These are phyloP conservation scores for Vachellia pachyceras DNA, from an alignment of 306 rosid genomes.

Conservation along the genomic window DNA sequence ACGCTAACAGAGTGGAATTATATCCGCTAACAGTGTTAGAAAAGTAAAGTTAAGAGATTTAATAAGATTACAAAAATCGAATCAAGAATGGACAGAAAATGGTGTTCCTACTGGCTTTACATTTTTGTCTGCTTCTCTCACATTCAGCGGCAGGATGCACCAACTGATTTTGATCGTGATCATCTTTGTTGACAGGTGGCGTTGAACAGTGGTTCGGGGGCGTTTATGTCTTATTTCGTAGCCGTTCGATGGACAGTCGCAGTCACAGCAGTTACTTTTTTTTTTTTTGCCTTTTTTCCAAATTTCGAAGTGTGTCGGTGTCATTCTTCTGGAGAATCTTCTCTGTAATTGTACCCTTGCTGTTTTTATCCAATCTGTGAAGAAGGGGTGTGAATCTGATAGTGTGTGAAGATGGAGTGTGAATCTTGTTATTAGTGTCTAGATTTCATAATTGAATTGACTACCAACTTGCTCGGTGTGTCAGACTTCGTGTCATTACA, in stretches of 20 bases:
- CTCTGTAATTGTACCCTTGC: background rate
- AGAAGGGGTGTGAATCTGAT: slow-evolving; percentile 15
- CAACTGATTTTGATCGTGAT: background rate
- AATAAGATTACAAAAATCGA: no score
- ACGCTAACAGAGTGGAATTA: no score
- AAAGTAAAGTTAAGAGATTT: no score
- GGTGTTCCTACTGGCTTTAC: background rate
- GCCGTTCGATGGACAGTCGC: slow-evolving; percentile 25
- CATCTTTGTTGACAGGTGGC: slow-evolving; percentile 45
- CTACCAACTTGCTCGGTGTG: slow-evolving; percentile 3
- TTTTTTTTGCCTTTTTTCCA: background rate
- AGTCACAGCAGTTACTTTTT: background rate
- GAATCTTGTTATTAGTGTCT: slow-evolving; percentile 3
- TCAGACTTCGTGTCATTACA: background rate
- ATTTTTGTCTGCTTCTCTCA: background rate
- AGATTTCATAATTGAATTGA: slow-evolving; percentile 10
- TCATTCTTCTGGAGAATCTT: background rate
- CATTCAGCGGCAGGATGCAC: background rate
- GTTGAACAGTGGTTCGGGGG: slow-evolving; percentile 19
- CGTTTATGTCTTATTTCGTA: slow-evolving; percentile 15
- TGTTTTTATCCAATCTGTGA: slow-evolving; percentile 11
- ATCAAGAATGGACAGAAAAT: no score
- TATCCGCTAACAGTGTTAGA: no score
- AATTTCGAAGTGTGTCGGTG: slow-evolving; percentile 10
- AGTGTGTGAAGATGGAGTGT: slow-evolving; percentile 21